A percentile compares a stretch with the other conserved stretches of the same genome.
Conservation (phyloP, 202 grass and related monocot genomes). For the Zizania palustris region DNA sequence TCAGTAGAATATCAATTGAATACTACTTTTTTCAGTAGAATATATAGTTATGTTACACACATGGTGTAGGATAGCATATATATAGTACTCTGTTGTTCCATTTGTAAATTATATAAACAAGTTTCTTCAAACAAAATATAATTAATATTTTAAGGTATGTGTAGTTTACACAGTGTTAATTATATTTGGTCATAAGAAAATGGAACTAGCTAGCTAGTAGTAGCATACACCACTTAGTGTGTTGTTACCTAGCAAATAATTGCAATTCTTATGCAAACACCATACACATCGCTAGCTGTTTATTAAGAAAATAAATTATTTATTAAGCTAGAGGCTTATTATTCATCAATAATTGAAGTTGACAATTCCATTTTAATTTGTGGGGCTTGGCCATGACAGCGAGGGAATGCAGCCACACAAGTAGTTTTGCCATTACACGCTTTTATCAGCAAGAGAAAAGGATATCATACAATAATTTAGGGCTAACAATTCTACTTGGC, state of each 20-base stretch:
- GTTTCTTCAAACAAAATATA: neutral
- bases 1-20: no score
- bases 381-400: slow-evolving; percentile 9
- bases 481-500: slow-evolving; percentile 29
- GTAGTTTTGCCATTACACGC: slow-evolving; percentile 11
- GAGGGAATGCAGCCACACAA: neutral
- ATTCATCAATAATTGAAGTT: neutral
- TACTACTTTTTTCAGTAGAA: no score
- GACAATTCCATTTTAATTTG: slow-evolving; percentile 17
- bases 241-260: no score
- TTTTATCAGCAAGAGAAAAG: slow-evolving; percentile 15
- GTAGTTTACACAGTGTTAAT: neutral
- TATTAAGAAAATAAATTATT: neutral
- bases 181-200: neutral
- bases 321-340: neutral
- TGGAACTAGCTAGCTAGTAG: no score
- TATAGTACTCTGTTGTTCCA: neutral
- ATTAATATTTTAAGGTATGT: neutral
- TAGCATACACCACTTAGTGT: no score
- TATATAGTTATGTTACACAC: no score
- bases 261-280: neutral
- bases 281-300: neutral
- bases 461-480: slow-evolving; percentile 28
- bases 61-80: no score
- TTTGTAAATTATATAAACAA: neutral